Conservation (phyloP, 192 early-diverging fungal genomes). For the Globomyces pollinis-pini region DNA sequence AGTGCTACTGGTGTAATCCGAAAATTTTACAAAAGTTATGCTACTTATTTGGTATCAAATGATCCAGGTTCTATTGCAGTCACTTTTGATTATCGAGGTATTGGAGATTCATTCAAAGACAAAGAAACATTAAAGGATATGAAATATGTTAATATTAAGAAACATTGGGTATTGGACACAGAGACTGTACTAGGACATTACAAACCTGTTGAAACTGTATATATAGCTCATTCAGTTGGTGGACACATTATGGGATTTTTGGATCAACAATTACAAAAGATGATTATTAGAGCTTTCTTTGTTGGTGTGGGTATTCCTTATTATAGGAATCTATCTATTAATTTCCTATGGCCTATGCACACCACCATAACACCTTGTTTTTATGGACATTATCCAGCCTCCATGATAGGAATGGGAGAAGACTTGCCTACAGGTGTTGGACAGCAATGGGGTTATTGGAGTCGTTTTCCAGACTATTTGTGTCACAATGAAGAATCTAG, state of each 20-base stretch:
- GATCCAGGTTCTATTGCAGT: neutral
- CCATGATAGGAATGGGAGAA: neutral
- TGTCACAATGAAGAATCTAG: conserved; percentile 1
- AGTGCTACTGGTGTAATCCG: neutral
- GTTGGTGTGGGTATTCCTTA: neutral
- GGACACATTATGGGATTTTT: neutral
- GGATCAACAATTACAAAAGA: neutral
- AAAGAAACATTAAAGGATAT: neutral
- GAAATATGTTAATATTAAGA: neutral
- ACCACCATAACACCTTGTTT: neutral
- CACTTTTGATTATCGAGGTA: conserved; percentile 3
- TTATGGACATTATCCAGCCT: neutral
- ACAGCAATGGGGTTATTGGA: conserved; percentile 1
- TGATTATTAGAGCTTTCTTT: neutral
- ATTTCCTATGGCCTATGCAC: neutral
- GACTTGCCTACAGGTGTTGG: neutral
- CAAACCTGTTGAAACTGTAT: neutral
- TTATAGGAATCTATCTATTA: neutral
- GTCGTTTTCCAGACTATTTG: neutral
- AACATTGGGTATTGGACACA: conserved; percentile 5
- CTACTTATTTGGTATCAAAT: neutral
- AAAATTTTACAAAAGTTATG: conserved; percentile 1
- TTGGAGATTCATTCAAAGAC: neutral
- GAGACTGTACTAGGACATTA: neutral
- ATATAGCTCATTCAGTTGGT: conserved; percentile 4